phyloP scores from a whole-genome alignment of 2,329 filamentous ascomycete genomes.

The Xylaria multiplex region DNA sequence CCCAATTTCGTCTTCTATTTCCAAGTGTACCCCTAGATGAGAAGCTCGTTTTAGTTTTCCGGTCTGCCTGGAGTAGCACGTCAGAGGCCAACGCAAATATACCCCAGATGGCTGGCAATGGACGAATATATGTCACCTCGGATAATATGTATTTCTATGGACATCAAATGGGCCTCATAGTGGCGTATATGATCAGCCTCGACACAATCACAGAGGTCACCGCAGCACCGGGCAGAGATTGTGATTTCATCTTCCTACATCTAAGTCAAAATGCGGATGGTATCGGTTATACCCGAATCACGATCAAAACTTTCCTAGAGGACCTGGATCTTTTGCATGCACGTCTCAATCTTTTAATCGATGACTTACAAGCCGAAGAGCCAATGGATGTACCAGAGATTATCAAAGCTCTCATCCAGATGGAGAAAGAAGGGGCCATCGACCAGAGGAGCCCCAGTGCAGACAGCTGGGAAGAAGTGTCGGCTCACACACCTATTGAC shows the following conservation, averaged over 20 bases:
- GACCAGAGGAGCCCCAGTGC: slow-evolving; percentile 74
- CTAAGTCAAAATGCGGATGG: slow-evolving; percentile 70
- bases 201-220: slow-evolving; percentile 87
- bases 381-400: slow-evolving; percentile 75
- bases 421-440: slow-evolving; percentile 71
- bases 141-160: slow-evolving; percentile 96
- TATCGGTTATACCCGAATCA: slow-evolving; percentile 76
- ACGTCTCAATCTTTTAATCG: slow-evolving; percentile 85
- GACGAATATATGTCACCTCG: slow-evolving; percentile 87
- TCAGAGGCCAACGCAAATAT: slow-evolving; percentile 56
- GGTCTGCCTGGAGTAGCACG: slow-evolving; percentile 80
- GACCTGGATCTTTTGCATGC: slow-evolving; percentile 83
- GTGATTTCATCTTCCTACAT: slow-evolving; percentile 91
- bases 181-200: slow-evolving; percentile 81
- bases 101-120: slow-evolving; percentile 68
- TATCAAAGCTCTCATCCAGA: slow-evolving; percentile 75
- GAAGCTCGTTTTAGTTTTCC: slow-evolving; percentile 89
- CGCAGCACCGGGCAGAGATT: slow-evolving; percentile 87
- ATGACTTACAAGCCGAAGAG: slow-evolving; percentile 78
- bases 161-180: slow-evolving; percentile 88
- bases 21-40: slow-evolving; percentile 80
- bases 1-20: slow-evolving; percentile 92
- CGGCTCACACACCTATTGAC: slow-evolving; percentile 67
- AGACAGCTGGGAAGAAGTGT: slow-evolving; percentile 92
- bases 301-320: slow-evolving; percentile 92